phyloP scores from a whole-genome alignment of 1,139 yeast genomes.

The Geotrichum histeridarum region DNA sequence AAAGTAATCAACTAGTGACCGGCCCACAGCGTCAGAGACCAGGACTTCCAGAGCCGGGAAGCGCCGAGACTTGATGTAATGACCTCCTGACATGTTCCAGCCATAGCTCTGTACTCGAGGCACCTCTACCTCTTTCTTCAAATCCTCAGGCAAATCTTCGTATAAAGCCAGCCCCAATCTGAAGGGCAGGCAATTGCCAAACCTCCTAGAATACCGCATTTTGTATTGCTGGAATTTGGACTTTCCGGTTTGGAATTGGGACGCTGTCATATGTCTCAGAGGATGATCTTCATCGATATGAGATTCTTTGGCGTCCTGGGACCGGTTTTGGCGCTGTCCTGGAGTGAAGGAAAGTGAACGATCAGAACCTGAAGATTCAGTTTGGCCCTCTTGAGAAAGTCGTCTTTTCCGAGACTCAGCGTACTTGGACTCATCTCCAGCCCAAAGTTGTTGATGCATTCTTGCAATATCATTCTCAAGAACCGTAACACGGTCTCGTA shows the following conservation, averaged over 20 bases:
- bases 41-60: constrained; percentile 36
- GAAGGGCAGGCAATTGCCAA: constrained; percentile 17
- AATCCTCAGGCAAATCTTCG: constrained; percentile 26
- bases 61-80: constrained; percentile 44
- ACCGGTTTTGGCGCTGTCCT: too few species aligned
- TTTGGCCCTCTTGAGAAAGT: not conserved
- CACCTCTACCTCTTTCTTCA: constrained; percentile 40
- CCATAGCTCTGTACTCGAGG: constrained; percentile 61
- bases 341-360: too few species aligned
- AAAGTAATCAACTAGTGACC: constrained; percentile 42
- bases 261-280: not conserved
- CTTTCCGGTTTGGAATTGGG: not conserved
- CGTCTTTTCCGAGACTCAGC: not conserved
- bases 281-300: too few species aligned
- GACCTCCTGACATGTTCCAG: constrained; percentile 61
- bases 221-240: constrained; percentile 1
- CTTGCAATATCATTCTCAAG: constrained; percentile 14
- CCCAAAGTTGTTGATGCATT: constrained; percentile 5
- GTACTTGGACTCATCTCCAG: not conserved
- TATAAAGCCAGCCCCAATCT: constrained; percentile 18
- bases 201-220: constrained; percentile 18
- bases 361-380: not conserved
- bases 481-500: constrained; percentile 14
- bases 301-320: too few species aligned
- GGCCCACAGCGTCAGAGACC: constrained; percentile 19